These are phyloP conservation scores for Lactifluus hygrophoroides DNA, from an alignment of 768 basidiomycete species.

Conservation along the genomic window DNA sequence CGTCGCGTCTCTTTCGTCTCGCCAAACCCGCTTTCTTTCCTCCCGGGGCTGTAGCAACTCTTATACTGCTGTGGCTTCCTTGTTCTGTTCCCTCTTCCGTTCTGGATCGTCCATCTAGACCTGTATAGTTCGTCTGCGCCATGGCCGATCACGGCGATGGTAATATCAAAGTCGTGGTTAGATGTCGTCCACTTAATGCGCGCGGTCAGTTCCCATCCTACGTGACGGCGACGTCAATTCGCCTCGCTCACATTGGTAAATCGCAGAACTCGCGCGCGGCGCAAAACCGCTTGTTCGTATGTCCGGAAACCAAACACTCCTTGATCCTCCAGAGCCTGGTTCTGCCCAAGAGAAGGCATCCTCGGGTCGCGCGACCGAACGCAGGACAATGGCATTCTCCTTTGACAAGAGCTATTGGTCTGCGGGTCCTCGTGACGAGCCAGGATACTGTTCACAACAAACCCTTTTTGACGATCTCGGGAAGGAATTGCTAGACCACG, in stretches of 20 bases:
- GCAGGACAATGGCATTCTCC: constrained; percentile 82
- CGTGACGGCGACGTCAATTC: background rate
- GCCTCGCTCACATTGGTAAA: background rate
- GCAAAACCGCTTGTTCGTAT: constrained; percentile 93
- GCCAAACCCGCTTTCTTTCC: constrained; percentile 2
- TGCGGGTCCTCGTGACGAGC: constrained; percentile 82
- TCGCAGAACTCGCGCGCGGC: constrained; percentile 80
- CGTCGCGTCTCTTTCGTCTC: background rate
- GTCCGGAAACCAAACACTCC: constrained; percentile 86
- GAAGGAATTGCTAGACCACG: constrained; percentile 89
- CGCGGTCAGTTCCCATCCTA: constrained; percentile 55
- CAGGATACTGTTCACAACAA: constrained; percentile 87
- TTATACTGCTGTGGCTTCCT: background rate
- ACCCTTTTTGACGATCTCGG: constrained; percentile 93
- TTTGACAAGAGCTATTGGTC: constrained; percentile 99
- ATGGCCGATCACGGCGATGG: constrained; percentile 78
- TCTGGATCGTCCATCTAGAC: constrained; percentile 2
- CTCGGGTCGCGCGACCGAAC: constrained; percentile 77
- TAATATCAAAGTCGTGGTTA: constrained; percentile 88
- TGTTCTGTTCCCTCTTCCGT: background rate
- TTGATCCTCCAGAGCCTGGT: constrained; percentile 81
- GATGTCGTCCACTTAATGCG: constrained; percentile 94
- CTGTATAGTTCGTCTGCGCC: constrained; percentile 20
- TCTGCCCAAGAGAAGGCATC: constrained; percentile 45
- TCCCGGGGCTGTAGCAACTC: background rate